Evolutionary conservation across 192 early-diverging fungal species (phyloP), one percentile per base, ranked within the genome.

Genomic region (Backusella tuberculispora): DNA sequence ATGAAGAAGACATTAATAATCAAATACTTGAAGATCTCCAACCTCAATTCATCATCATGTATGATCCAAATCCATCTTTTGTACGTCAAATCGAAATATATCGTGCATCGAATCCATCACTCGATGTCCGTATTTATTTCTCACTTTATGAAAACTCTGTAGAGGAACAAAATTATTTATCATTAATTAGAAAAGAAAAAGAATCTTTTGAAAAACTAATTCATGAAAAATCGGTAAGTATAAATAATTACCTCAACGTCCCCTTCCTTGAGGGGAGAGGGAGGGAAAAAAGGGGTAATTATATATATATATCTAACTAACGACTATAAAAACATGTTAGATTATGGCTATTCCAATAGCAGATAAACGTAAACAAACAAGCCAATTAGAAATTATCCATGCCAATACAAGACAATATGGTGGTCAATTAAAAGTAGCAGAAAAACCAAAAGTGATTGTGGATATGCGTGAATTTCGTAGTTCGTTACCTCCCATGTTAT

Each of bases 401-500:
- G 81, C 85, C n/a, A 85, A 90, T 73, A 88, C 89, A 9, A 78
- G 93, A n/a, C 46, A 86, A 29, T 92, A 88, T 9, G 92, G 93
- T 73, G 92, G 93, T 0, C 46, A 78, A n/a, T 21, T 69, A 43
- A 53, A 71, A 63, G 67, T 63, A 21, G 47, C 50, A 8, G 29
- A 46, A 48, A 10, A n/a, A 21, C 50, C 65, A 38, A 29, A 80
- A 71, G 85, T 99, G 4, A 83, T 99, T 10, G 92, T 98, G 1
- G 98, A 99, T 79, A 85, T 93, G 71, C 91, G 98, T 71, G 98
- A 99, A 78, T 97, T 99, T 75, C 85, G 96, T 14, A 92, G 94
- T 38, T 90, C 96, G 6, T 75, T 99, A n/a, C 97, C 98, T 1
- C 89, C 92, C 1, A 85, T 95, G 38, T 79, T 99, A 2, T 94